Evolutionary conservation across 163 green algal species (phyloP).

Genomic region (Picocystis sp.): DNA sequence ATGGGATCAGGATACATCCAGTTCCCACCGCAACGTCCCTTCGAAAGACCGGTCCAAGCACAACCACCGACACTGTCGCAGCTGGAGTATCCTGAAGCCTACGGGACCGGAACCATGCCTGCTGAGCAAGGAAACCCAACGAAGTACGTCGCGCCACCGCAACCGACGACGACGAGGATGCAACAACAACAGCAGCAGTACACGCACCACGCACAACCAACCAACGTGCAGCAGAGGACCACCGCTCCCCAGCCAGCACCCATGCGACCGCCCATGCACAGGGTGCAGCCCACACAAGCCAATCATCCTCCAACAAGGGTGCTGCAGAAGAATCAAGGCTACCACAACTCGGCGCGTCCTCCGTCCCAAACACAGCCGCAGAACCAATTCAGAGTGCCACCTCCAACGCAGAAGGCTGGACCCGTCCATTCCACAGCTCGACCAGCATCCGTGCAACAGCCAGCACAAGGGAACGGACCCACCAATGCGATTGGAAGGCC

Average conservation of each 20-base stretch:
- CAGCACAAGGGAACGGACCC: slow-evolving; percentile 1
- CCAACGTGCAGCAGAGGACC: background rate
- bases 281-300: slow-evolving; percentile 8
- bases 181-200: slow-evolving; percentile 8
- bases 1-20: slow-evolving; percentile 56
- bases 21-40: slow-evolving; percentile 53
- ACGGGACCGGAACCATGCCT: slow-evolving; percentile 27
- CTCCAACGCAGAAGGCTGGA: background rate
- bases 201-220: background rate
- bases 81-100: slow-evolving; percentile 14
- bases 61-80: slow-evolving; percentile 51
- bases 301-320: background rate
- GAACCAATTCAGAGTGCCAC: background rate
- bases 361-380: background rate
- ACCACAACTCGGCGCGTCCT: slow-evolving; percentile 1
- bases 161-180: background rate
- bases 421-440: background rate
- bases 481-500: background rate
- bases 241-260: background rate
- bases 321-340: slow-evolving; percentile 11
- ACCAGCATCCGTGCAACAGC: slow-evolving; percentile 2
- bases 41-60: slow-evolving; percentile 39
- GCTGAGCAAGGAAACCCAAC: slow-evolving; percentile 3
- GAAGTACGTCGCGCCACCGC: background rate
- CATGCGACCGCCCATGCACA: slow-evolving; percentile 4